Evolutionary conservation across 768 basidiomycete species (phyloP).

Genomic region (Harrya chromipes): DNA sequence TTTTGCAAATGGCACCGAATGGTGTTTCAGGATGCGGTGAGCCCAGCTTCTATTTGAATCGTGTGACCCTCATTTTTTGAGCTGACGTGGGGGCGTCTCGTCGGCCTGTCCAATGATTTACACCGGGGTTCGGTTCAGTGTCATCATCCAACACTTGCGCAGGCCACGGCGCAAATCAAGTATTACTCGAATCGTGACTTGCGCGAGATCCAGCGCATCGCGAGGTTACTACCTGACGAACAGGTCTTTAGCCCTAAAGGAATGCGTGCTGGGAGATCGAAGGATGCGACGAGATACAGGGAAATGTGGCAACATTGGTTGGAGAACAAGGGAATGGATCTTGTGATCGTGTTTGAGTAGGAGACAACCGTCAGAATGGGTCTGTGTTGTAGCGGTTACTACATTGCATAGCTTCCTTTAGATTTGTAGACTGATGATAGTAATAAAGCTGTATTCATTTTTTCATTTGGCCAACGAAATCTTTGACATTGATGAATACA

Average conservation of each 20-base stretch:
- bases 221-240: conserved; percentile 38
- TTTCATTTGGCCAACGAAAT: too few relatives aligned
- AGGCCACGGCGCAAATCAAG: conserved; percentile 34
- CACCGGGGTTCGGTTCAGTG: conserved; percentile 17
- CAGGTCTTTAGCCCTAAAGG: conserved; percentile 28
- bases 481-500: too few relatives aligned
- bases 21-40: conserved; percentile 41
- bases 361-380: neutral
- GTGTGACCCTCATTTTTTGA: neutral
- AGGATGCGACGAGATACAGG: conserved; percentile 29
- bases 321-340: conserved; percentile 31
- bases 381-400: neutral
- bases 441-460: too few relatives aligned
- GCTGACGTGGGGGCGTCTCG: neutral
- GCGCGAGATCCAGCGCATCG: conserved; percentile 40
- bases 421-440: neutral
- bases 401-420: neutral
- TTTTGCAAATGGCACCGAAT: conserved; percentile 49
- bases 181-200: conserved; percentile 38
- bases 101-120: neutral
- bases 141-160: conserved; percentile 35
- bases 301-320: conserved; percentile 41
- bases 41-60: conserved; percentile 9
- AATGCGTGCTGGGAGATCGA: conserved; percentile 1
- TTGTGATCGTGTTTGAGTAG: conserved; percentile 35